Evolutionary conservation across 2,329 filamentous ascomycete species (phyloP), one percentile per base, ranked within the genome.

Genomic region (Helminthosporium solani): DNA sequence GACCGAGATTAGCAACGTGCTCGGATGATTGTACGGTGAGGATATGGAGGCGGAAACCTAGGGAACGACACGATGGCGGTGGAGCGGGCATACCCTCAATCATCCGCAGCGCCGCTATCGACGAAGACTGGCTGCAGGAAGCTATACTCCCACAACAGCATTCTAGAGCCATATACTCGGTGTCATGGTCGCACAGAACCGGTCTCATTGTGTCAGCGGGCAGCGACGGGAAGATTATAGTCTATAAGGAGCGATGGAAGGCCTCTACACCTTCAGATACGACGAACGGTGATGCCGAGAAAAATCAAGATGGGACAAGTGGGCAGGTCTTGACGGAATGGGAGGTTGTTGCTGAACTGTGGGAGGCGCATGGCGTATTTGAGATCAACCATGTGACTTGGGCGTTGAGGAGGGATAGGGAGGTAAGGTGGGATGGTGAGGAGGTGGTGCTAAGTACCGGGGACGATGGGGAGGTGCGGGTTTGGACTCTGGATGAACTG

Each of bases 301-400:
- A 57, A 14, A 58, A 58, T 36, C 54, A 42, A 45, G 52, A 58
- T 21, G 43, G 31, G 7, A 58, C 46, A 14, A 54, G 47, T 7
- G 46, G 47, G n/a, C 28, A 61, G 8, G 40, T 51, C 2, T 40
- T 63, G 35, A 81, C 79, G 1, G 78, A 81, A 49, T 97, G 94
- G 94, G 76, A 78, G 6, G 71, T 92, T 3, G 63, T 95, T 14
- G 82, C 83, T 0, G 80, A 81, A n/a, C 65, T 87, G 1, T 78
- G 85, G 38, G 85, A 85, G 27, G 88, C 86, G 2, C 94, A 99
- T 67, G 91, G 90, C 1, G 88, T 95, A 2, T 96, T 92, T 64
- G 94, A 99, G 72, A 80, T 97, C 53, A 99, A 99, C 63, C 90
- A 96, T 70, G 80, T 94, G 39, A 84, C 82, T 2, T 99, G 94